Base-by-base conservation (phyloP, 2,329 filamentous ascomycete species). In the Alternaria sp. region DNA sequence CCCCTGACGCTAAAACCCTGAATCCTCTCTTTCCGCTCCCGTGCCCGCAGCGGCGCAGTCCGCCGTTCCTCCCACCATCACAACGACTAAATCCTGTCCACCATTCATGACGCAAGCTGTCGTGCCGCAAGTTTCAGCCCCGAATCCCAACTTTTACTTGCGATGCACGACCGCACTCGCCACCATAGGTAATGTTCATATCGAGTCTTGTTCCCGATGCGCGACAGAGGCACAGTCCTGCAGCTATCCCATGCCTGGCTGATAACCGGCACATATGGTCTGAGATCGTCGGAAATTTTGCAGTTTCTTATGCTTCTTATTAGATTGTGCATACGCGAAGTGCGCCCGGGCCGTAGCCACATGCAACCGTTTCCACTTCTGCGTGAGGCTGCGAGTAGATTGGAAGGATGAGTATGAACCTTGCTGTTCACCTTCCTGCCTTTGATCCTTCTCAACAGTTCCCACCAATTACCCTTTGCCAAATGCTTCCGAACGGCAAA, bases 361-460 rank as follows among this genome's bases (percentile, higher is more conserved):
- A 16, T 25, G 20, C 22, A 14, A 3, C 5, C 11, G 40, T 14
- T 22, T 14, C 20, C 9, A 20, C 10, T 11, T 41, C 14, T 22
- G 20, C 20, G 12, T 14, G 40, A 14, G 20, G 40, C 7, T 20
- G 38, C 18, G 6, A 38, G n/a, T 16, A 4, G 11, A 40, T 40
- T 40, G 4, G n/a, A 41, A 11, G 28, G 16, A 43, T 32, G 45
- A 25, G 5, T 28, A 25, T 8, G 38, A 6, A 16, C 38, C 46
- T 22, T 40, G 38, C 18, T 43, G 12, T 51, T 22, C 45, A 34
- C 22, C 20, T 14, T 51, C 28, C 18, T 43, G 5, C 38, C 40
- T 16, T 22, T 25, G 20, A 52, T 50, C 54, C n/a, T 52, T 34
- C 28, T 44, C 54, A 57, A 52, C 38, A 57, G 20, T 57, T 34